phyloP scores from a whole-genome alignment of 1,139 yeast genomes.

The Sugiyamaella pinicola region DNA sequence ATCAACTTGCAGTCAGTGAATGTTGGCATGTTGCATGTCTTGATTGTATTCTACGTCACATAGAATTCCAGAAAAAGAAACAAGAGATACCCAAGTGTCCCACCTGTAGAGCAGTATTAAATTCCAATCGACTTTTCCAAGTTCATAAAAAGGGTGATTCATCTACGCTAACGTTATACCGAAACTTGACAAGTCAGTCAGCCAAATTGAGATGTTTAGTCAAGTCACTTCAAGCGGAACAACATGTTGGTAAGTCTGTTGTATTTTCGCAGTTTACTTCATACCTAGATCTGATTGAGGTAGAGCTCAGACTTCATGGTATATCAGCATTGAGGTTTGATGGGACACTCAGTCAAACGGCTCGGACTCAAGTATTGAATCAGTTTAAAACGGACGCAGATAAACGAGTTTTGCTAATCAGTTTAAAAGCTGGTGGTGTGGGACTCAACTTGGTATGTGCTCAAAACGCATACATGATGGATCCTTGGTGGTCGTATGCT shows the following conservation, averaged over 20 bases:
- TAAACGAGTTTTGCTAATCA: constrained; percentile 62
- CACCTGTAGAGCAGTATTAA: constrained; percentile 43
- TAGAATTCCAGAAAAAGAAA: constrained; percentile 44
- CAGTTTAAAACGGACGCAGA: constrained; percentile 50
- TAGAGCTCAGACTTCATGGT: constrained; percentile 53
- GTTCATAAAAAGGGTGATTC: constrained; percentile 27
- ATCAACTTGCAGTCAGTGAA: constrained; percentile 65
- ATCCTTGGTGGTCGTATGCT: constrained; percentile 98
- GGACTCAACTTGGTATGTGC: constrained; percentile 90
- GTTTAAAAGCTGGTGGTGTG: constrained; percentile 94
- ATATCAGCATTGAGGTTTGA: constrained; percentile 68
- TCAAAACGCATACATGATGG: constrained; percentile 86
- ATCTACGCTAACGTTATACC: constrained; percentile 6
- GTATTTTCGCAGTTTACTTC: constrained; percentile 92
- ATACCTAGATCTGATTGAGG: constrained; percentile 72
- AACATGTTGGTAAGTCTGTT: constrained; percentile 57
- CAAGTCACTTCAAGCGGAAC: constrained; percentile 52
- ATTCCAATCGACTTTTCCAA: constrained; percentile 35
- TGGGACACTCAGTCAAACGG: constrained; percentile 72
- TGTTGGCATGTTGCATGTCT: constrained; percentile 85
- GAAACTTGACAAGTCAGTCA: constrained; percentile 43
- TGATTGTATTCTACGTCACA: constrained; percentile 71
- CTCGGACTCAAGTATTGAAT: constrained; percentile 62
- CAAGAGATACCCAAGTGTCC: constrained; percentile 44
- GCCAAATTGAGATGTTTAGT: constrained; percentile 76